These are phyloP conservation scores for Musa schizocarpa DNA, from an alignment of 176 grass and related monocot species.

Conservation along the genomic window DNA sequence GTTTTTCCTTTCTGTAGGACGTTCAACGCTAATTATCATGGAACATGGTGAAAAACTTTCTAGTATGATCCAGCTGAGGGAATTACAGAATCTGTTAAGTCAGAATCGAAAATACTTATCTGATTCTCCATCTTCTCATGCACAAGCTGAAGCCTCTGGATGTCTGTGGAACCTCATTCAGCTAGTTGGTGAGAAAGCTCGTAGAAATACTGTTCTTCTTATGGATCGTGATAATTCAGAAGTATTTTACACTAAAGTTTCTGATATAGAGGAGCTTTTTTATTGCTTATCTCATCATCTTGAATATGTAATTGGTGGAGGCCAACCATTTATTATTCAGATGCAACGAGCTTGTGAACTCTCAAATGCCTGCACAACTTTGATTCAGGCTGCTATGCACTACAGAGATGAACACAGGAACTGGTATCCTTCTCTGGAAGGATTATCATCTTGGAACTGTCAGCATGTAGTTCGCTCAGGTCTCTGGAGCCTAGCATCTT, in stretches of 20 bases:
- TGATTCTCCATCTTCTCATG: constrained; percentile 36
- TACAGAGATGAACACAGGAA: constrained; percentile 59
- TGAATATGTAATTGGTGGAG: constrained; percentile 59
- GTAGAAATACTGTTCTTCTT: constrained; percentile 81
- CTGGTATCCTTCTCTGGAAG: constrained; percentile 95
- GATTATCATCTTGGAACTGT: constrained; percentile 81
- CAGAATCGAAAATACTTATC: constrained; percentile 33
- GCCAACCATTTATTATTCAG: constrained; percentile 46
- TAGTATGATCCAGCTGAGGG: constrained; percentile 80
- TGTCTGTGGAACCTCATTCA: constrained; percentile 89
- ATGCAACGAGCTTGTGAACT: constrained; percentile 66
- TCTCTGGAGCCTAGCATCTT: constrained; percentile 71
- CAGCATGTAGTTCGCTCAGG: constrained; percentile 67
- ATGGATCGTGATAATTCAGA: constrained; percentile 98
- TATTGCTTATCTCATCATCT: constrained; percentile 75
- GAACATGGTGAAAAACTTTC: constrained; percentile 96
- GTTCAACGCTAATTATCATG: constrained; percentile 82
- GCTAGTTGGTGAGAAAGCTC: constrained; percentile 91
- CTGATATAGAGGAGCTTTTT: constrained; percentile 85
- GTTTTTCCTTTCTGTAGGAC: constrained; percentile 29
- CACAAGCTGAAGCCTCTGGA: constrained; percentile 37
- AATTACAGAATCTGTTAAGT: constrained; percentile 69
- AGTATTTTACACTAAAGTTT: constrained; percentile 96
- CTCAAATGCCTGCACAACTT: constrained; percentile 57
- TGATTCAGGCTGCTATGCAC: constrained; percentile 52